Base-by-base conservation (phyloP, 1,284 basidiomycete genomes). In the Rhodotorula mucilaginosa region DNA sequence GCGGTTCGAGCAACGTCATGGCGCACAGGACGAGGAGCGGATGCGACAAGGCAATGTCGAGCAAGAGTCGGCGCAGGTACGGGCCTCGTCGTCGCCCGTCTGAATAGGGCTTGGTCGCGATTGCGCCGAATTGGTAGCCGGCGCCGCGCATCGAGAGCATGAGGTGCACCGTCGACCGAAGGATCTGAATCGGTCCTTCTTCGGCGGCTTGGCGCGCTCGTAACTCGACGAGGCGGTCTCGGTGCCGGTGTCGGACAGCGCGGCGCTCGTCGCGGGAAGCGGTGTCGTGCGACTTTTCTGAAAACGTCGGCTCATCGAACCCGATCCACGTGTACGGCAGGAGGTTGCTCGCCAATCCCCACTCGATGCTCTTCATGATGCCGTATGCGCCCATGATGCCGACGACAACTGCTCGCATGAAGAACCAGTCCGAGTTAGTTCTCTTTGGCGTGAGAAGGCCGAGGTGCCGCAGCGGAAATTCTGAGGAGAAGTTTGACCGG, bases 311-410 rank as follows among this genome's bases (percentile, higher is more conserved):
- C 2, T 64, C 65, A 31, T 66, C 68, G 47, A 70, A 71, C 1
- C 74, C 74, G 57, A 76, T 65, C 64, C 70, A 76, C 5, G 70
- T 62, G 23, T 76, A 76, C 29, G 70, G 72, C 3, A 70, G 66
- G 56, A 71, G 29, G 34, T 76, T 70, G 31, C 46, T 19, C 3
- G 66, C 74, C n/a, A 72, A 21, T 0, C 72, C 74, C 68, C 68
- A 76, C 59, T 76, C 74, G 61, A 73, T 5, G 6, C 52, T 58
- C 46, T 76, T 76, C 74, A 70, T 72, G 18, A 62, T 47, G 3
- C 61, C 72, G 64, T 76, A 71, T 2, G 58, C 70, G n/a, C 70
- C 70, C 70, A 67, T 67, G 64, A 72, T 72, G 10, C 70, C 70
- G 26, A 65, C n/a, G 52, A 72, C 56, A 18, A 72, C 68, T 61